phyloP scores from a whole-genome alignment of 2,329 filamentous ascomycete genomes.

The Cytospora chrysosperma region DNA sequence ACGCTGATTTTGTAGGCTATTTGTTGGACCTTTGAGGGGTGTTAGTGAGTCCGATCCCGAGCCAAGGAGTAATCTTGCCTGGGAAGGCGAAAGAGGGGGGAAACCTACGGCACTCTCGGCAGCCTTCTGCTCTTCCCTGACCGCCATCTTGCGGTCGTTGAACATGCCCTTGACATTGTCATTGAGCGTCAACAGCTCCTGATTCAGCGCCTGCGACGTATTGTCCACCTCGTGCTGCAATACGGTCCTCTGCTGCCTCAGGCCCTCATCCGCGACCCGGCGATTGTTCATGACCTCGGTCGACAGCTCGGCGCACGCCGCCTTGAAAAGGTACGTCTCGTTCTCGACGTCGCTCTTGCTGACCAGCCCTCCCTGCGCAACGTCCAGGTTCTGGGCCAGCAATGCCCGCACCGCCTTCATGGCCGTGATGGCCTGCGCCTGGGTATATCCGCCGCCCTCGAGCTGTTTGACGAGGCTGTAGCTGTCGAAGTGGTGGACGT shows the following conservation, averaged over 20 bases:
- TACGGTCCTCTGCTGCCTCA: slow-evolving; percentile 78
- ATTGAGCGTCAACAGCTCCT: slow-evolving; percentile 77
- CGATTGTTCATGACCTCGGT: slow-evolving; percentile 82
- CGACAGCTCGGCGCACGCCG: slow-evolving; percentile 86
- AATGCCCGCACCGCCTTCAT: slow-evolving; percentile 90
- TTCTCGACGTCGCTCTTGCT: slow-evolving; percentile 94
- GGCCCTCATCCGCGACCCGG: slow-evolving; percentile 73
- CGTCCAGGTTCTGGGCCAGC: slow-evolving; percentile 74
- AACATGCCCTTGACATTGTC: slow-evolving; percentile 96
- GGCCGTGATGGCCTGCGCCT: slow-evolving; percentile 72
- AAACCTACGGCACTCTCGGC: slow-evolving; percentile 72
- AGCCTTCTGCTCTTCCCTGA: slow-evolving; percentile 80
- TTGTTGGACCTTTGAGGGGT: slow-evolving; percentile 69
- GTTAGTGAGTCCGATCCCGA: slow-evolving; percentile 21
- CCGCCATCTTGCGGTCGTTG: slow-evolving; percentile 91
- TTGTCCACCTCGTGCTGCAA: slow-evolving; percentile 97
- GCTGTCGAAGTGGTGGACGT: slow-evolving; percentile 95
- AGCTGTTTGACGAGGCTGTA: slow-evolving; percentile 85
- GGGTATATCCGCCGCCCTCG: slow-evolving; percentile 66
- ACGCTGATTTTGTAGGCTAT: slow-evolving; percentile 97
- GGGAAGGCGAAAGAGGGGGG: not conserved
- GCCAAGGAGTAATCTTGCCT: not conserved
- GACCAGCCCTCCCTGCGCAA: slow-evolving; percentile 77
- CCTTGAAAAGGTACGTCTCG: slow-evolving; percentile 89
- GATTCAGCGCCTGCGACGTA: slow-evolving; percentile 76